A percentile compares a stretch with the other conserved stretches of the same genome.
phyloP scores from a whole-genome alignment of 352 stramenopile species.

The Plasmopara halstedii region DNA sequence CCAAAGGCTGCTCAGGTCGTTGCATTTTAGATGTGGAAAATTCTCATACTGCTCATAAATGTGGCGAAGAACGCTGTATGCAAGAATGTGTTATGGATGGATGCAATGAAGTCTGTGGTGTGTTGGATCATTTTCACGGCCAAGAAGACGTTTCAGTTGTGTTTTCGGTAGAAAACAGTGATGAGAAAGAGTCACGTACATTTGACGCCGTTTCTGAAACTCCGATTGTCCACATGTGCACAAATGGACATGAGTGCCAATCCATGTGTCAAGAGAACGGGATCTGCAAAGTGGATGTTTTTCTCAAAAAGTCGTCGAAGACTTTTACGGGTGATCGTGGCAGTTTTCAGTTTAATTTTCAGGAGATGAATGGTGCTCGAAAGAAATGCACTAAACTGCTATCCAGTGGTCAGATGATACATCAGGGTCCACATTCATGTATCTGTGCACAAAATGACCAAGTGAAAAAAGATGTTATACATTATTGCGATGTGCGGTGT shows the following conservation, averaged over 20 bases:
- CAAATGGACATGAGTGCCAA: conserved; percentile 43
- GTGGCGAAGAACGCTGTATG: conserved; percentile 47
- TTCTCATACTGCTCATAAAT: conserved; percentile 53
- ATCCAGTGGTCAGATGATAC: conserved; percentile 31
- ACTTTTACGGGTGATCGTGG: conserved; percentile 49
- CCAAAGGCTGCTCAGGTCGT: conserved; percentile 26
- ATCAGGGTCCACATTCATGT: conserved; percentile 42
- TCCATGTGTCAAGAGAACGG: conserved; percentile 45
- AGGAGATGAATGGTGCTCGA: conserved; percentile 74
- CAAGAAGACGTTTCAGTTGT: conserved; percentile 35
- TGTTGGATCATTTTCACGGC: conserved; percentile 61
- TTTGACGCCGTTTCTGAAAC: conserved; percentile 35
- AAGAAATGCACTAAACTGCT: conserved; percentile 52
- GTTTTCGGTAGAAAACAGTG: conserved; percentile 37
- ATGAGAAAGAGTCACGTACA: conserved; percentile 23
- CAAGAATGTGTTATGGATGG: conserved; percentile 51
- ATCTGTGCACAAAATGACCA: conserved; percentile 11
- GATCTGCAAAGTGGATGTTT: conserved; percentile 63
- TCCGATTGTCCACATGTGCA: conserved; percentile 57
- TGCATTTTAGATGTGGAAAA: conserved; percentile 51
- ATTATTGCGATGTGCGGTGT: conserved; percentile 66
- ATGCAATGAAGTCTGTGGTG: conserved; percentile 42
- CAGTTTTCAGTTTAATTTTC: conserved; percentile 61
- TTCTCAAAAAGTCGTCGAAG: conserved; percentile 60
- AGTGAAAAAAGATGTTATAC: conserved; percentile 19